Evolutionary conservation across 495 filamentous ascomycete genomes (phyloP).

Genomic region (Trichoderma virens): DNA sequence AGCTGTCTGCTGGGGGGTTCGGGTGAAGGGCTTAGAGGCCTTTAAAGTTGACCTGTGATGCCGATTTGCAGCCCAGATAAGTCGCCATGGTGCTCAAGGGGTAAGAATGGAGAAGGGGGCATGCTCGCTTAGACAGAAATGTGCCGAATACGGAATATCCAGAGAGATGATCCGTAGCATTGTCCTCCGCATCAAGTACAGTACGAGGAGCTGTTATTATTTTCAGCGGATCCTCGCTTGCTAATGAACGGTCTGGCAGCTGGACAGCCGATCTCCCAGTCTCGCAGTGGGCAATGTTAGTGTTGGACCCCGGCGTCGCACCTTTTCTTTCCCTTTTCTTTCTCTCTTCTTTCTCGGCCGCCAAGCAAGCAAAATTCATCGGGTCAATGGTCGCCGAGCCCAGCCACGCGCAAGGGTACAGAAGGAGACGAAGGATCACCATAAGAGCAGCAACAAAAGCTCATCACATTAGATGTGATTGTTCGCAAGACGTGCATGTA

Average conservation of each 20-base stretch:
- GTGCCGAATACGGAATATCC: neutral
- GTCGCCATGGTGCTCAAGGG: neutral
- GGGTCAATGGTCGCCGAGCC: neutral
- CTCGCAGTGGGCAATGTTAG: neutral
- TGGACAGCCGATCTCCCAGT: neutral
- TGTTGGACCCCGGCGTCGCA: neutral
- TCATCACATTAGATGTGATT: neutral
- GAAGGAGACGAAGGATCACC: neutral
- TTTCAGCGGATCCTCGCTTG: neutral
- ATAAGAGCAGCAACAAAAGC: neutral
- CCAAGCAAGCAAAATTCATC: neutral
- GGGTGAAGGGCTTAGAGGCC: too few species aligned
- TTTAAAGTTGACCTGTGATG: too few species aligned
- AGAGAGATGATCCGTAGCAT: neutral
- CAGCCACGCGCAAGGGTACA: neutral
- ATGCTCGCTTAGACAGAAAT: neutral
- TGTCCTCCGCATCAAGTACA: too few species aligned
- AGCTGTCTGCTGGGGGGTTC: too few species aligned
- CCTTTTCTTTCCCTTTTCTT: neutral
- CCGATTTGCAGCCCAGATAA: too few species aligned
- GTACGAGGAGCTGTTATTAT: neutral
- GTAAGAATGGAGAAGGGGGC: neutral
- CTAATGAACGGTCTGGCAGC: neutral
- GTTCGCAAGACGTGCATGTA: neutral
- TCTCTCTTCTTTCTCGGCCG: neutral